Base-by-base conservation (phyloP, 1,284 basidiomycete genomes). In the Sporisorium sorghi region DNA sequence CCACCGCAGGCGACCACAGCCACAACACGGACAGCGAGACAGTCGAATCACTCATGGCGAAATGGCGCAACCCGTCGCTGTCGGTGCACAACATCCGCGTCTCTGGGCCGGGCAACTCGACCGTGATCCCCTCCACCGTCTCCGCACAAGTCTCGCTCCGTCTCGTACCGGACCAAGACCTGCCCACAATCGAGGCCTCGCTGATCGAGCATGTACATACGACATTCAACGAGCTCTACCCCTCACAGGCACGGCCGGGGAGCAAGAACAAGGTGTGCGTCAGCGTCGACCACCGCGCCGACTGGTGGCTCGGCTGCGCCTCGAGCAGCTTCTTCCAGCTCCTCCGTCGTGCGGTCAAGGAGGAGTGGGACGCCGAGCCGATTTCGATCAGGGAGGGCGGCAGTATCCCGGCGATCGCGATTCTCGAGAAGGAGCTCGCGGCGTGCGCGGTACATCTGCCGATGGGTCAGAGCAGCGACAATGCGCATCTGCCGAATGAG, bases 251-350 rank as follows among this genome's bases (percentile, higher is more conserved):
- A 52, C 24, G 26, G 35, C 21, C 39, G 51, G 7, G 14, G 17
- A 43, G 50, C 19, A 49, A 50, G 28, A 80, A 77, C 56, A 43
- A 52, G 19, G 61, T 77, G 5, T 23, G 37, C 3, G 87, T 95
- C 51, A 87, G 86, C 28, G 90, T 97, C 51, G 90, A 92, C 48
- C 92, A 94, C 72, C 91, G 89, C 1, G 94, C 94, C 0, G 91
- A 94, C 79, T 99, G 95, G 94, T 99, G 96, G 96, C 87, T 97
- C 1, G 94, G 94, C 0, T 89, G 91, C 50, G 88, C 94, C 28
- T 89, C 93, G 53, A 91, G 91, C 65, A 87, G 88, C 2, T 96
- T 92, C 89, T 94, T 94, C 87, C 88, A 89, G 74, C 90, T 92
- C 0, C 87, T 98, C 21, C 92, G 94, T 83, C 87, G 87, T 40